Evolutionary conservation across 2,329 filamentous ascomycete genomes (phyloP).

Genomic region (Teratosphaeriaceae sp.): DNA sequence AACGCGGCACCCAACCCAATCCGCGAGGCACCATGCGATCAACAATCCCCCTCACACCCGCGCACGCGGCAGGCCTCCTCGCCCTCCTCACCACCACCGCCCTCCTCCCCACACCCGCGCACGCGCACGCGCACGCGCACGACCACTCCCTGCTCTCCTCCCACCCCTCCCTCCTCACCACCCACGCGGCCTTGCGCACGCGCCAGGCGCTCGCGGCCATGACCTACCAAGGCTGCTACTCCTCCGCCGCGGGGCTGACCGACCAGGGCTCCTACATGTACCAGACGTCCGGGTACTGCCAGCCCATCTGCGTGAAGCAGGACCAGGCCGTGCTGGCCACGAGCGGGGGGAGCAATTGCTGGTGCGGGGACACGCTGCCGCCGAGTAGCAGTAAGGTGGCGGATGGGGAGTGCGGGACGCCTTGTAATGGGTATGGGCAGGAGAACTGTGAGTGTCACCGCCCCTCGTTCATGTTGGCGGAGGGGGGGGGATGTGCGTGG

Average conservation of each 20-base stretch:
- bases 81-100: conserved; percentile 10
- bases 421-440: conserved; percentile 56
- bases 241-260: conserved; percentile 38
- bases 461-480: no score
- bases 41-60: conserved; percentile 10
- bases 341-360: conserved; percentile 58
- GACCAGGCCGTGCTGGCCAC: conserved; percentile 56
- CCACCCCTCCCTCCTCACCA: no score
- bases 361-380: conserved; percentile 66
- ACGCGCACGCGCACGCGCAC: conserved; percentile 7
- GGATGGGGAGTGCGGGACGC: conserved; percentile 55
- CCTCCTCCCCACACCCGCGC: conserved; percentile 2
- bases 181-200: background rate
- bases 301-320: conserved; percentile 41
- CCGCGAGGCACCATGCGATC: conserved; percentile 16
- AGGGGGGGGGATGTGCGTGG: no score
- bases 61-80: conserved; percentile 8
- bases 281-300: conserved; percentile 51
- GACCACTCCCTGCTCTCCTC: conserved; percentile 1
- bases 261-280: conserved; percentile 45
- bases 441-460: conserved; percentile 52
- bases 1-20: no score
- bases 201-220: conserved; percentile 3
- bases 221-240: conserved; percentile 46
- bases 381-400: conserved; percentile 47